Evolutionary conservation across 176 grass and related monocot species (phyloP), one percentile per base, ranked within the genome.

Genomic region (Areca catechu): DNA sequence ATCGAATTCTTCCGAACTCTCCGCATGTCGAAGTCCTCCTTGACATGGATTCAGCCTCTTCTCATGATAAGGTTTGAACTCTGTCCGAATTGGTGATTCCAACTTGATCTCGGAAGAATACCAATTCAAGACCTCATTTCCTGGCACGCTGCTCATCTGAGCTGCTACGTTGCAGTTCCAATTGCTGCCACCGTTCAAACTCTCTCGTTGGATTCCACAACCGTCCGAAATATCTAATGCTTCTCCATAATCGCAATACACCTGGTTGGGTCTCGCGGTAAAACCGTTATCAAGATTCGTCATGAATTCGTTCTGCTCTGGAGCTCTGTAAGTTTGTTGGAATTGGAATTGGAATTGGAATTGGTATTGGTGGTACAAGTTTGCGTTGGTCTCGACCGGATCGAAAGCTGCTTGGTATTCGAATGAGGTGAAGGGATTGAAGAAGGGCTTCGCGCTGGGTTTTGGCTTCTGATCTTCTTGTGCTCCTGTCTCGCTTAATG

Each of bases 161-260:
- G 34, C 34, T 12, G 34, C 9, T 43, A 43, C 14, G 24, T 54
- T 67, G 64, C 50, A 67, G 51, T 67, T 67, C 64, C 64, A 67
- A 24, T 34, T 54, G 10, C 64, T 54, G 64, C 49, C 54, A 51
- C 34, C 54, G 24, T 51, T 67, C 25, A 51, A 67, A 51, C 65
- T 55, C 16, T 67, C 51, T 22, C n/a, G n/a, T n/a, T 27, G 51
- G 25, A 54, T 54, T 4, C 63, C 63, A 4, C 51, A 66, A 9
- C 27, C 4, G 6, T 66, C 63, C 3, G 63, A 29, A 20, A 17
- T 19, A 37, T 67, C 65, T 50, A 67, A 16, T 5, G 19, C 52
- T 5, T 27, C 19, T 19, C 65, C 24, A 28, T 67, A 67, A 16
- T 22, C 51, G 10, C 63, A 52, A 14, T 27, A 23, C 56, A 21